These are phyloP conservation scores for Colletotrichum acutatum DNA, from an alignment of 2,329 filamentous ascomycete genomes.

Conservation along the genomic window DNA sequence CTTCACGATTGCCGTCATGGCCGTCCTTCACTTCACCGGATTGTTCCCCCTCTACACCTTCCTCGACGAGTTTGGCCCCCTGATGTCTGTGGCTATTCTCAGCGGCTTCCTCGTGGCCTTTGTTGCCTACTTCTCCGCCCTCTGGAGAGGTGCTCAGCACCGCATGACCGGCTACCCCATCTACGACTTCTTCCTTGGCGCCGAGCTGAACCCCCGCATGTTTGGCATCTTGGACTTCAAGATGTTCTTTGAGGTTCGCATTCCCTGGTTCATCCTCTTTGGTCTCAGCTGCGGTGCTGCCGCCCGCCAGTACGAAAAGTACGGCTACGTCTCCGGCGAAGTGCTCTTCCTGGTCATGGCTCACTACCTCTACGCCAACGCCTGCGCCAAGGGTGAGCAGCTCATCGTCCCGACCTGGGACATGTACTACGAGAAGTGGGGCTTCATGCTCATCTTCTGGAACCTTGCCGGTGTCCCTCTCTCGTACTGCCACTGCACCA, in stretches of 20 bases:
- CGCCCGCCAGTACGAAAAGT: constrained; percentile 83
- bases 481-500: constrained; percentile 92
- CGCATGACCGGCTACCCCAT: constrained; percentile 89
- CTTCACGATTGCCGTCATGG: constrained; percentile 78
- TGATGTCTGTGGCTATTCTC: constrained; percentile 92
- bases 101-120: constrained; percentile 88
- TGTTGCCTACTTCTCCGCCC: constrained; percentile 86
- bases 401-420: constrained; percentile 92
- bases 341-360: constrained; percentile 87
- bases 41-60: constrained; percentile 91
- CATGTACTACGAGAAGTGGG: constrained; percentile 97
- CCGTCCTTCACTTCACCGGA: constrained; percentile 82
- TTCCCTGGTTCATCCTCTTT: constrained; percentile 93
- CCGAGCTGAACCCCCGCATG: constrained; percentile 88
- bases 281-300: constrained; percentile 81
- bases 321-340: constrained; percentile 89
- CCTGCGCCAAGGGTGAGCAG: constrained; percentile 92
- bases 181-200: constrained; percentile 95
- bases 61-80: constrained; percentile 93
- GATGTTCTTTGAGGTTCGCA: constrained; percentile 95
- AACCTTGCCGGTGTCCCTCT: constrained; percentile 92
- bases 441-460: constrained; percentile 99
- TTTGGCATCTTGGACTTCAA: constrained; percentile 86
- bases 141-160: constrained; percentile 83
- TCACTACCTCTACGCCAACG: constrained; percentile 92